Evolutionary conservation across 2,329 filamentous ascomycete genomes (phyloP).

Genomic region (Exophiala xenobiotica): DNA sequence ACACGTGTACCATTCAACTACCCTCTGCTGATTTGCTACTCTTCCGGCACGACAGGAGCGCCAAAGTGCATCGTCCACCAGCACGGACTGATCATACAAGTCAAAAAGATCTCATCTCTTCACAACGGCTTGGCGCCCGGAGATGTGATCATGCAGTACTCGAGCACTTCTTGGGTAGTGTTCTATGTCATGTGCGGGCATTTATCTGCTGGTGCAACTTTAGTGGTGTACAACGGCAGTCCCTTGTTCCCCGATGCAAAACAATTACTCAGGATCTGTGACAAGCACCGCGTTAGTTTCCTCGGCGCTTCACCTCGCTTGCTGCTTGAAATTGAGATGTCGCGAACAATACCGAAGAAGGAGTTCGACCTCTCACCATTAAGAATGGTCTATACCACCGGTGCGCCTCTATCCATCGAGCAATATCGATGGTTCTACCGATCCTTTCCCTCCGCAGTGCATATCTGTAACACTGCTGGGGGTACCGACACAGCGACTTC

Average conservation of each 20-base stretch:
- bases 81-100: conserved; percentile 45
- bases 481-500: conserved; percentile 50
- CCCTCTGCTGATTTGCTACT: conserved; percentile 47
- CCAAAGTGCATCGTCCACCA: conserved; percentile 49
- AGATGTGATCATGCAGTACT: conserved; percentile 48
- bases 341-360: conserved; percentile 12
- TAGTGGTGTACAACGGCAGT: conserved; percentile 47
- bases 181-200: conserved; percentile 48
- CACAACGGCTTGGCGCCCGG: conserved; percentile 44
- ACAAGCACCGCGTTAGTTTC: conserved; percentile 41
- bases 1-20: conserved; percentile 42
- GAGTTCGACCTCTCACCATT: conserved; percentile 41
- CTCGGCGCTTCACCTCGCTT: conserved; percentile 48
- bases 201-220: conserved; percentile 42
- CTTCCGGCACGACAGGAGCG: conserved; percentile 44
- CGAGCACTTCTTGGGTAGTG: conserved; percentile 49
- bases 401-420: conserved; percentile 43
- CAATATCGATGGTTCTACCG: conserved; percentile 49
- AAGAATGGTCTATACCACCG: conserved; percentile 47
- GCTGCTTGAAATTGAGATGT: conserved; percentile 44
- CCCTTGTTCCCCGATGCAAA: conserved; percentile 43
- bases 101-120: conserved; percentile 43
- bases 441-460: conserved; percentile 39
- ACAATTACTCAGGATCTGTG: conserved; percentile 39
- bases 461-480: conserved; percentile 46